Evolutionary conservation across 1,284 basidiomycete genomes (phyloP), one percentile per base, ranked within the genome.

Genomic region (Erythrobasidium hasegawianum): DNA sequence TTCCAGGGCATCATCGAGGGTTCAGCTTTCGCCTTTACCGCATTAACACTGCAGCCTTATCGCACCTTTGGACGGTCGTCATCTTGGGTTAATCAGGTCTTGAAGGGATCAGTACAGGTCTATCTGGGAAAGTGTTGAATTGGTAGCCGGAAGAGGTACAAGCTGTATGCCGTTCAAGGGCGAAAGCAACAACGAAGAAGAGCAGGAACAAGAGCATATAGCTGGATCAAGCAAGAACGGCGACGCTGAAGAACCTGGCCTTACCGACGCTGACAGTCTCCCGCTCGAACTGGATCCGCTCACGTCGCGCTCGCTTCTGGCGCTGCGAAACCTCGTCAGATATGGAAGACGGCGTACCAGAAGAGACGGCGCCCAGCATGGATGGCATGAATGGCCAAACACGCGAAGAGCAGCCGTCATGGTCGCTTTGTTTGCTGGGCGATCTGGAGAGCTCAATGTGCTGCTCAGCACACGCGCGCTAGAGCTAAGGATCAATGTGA

Each of bases 391-490:
- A 26, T 68, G 59, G 50, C 67, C 67, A 1, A 43, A 54, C n/a
- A 43, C 43, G 33, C 61, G 67, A 40, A 16, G 67, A 41, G 67
- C 67, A 8, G 62, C 62, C 7, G 67, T 68, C 22, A 52, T 64
- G 49, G 67, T 68, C 8, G 56, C 61, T 5, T 18, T 68, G 22
- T 65, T 68, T 49, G 57, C 41, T 26, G 67, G 67, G n/a, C 45
- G 49, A 29, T 43, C 53, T 3, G 58, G 59, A 16, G 47, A 67
- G 39, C 59, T 67, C 16, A 53, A 64, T 27, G 59, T 69, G 1
- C 45, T 67, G 24, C 54, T 69, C 7, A 58, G 50, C 20, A 69
- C 68, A 9, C 58, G 68, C 10, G 53, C 65, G 13, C 26, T 64
- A 11, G 47, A 61, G 16, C 16, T 69, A 56, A 52, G 68, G 13